A percentile compares a stretch with the other conserved stretches of the same genome.
These are phyloP conservation scores for Verruconis gallopava DNA, from an alignment of 2,329 filamentous ascomycete genomes.

Conservation along the genomic window DNA sequence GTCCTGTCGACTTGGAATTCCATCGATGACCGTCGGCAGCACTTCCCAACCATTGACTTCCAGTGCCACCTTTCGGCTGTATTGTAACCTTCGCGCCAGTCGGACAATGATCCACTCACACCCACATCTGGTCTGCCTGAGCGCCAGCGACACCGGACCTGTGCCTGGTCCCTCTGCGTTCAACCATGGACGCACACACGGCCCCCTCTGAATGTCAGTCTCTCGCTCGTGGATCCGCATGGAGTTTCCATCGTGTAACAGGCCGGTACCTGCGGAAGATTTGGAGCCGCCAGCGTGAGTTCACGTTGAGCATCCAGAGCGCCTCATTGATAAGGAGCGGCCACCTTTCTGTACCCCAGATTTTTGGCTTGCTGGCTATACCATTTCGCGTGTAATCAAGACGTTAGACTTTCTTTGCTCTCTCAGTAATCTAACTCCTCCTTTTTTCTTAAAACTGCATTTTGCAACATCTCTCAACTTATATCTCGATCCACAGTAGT, in stretches of 20 bases:
- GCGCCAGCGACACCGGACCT: background rate
- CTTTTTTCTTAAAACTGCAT: too few relatives aligned
- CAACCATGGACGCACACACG: too few relatives aligned
- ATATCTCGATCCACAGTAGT: background rate
- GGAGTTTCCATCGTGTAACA: background rate
- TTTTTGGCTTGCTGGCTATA: background rate
- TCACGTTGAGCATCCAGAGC: too few relatives aligned
- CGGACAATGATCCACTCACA: constrained; percentile 1
- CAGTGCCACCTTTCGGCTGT: background rate
- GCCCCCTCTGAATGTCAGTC: too few relatives aligned
- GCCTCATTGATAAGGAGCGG: too few relatives aligned
- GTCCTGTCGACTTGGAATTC: too few relatives aligned
- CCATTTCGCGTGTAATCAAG: too few relatives aligned
- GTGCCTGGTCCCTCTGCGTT: too few relatives aligned
- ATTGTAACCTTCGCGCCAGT: background rate
- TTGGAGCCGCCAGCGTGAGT: too few relatives aligned
- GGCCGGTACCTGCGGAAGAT: background rate
- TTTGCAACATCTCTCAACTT: background rate
- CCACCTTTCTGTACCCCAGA: background rate
- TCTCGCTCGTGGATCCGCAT: background rate
- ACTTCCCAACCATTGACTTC: background rate
- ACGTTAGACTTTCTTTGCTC: too few relatives aligned
- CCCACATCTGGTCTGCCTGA: background rate
- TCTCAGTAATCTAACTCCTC: too few relatives aligned
- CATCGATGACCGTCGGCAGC: background rate